phyloP scores from a whole-genome alignment of 768 basidiomycete genomes.

The Baorangia bicolor region DNA sequence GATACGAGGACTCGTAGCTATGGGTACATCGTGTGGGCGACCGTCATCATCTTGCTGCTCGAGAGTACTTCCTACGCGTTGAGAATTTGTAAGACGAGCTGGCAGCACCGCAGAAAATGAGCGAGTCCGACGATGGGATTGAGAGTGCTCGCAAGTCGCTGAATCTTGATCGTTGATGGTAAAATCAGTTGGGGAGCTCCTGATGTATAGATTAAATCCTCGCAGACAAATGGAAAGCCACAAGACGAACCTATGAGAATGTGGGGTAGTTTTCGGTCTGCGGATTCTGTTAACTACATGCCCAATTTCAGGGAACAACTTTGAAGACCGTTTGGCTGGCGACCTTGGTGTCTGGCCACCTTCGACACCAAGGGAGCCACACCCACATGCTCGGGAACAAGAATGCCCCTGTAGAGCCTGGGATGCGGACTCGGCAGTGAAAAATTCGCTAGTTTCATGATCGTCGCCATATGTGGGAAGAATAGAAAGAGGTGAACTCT shows the following conservation, averaged over 20 bases:
- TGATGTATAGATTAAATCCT: conserved; percentile 1
- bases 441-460: not conserved
- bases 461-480: not conserved
- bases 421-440: not conserved
- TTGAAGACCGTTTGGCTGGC: not conserved
- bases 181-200: not conserved
- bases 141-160: not conserved
- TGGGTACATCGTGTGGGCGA: not conserved
- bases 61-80: not conserved
- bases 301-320: not conserved
- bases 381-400: not conserved
- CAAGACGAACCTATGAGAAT: conserved; percentile 13
- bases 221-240: not conserved
- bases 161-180: not conserved
- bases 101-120: not conserved
- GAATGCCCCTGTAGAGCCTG: not conserved
- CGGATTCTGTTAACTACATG: not conserved
- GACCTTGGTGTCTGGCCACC: not conserved
- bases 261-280: not conserved
- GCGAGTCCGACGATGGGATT: not conserved
- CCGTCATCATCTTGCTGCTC: not conserved
- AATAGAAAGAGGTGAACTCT: not conserved
- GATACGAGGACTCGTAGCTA: not conserved
- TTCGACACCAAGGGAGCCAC: not conserved
- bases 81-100: conserved; percentile 1